A percentile compares a stretch with the other conserved stretches of the same genome.
Evolutionary conservation across 2,329 filamentous ascomycete species (phyloP).

Genomic region (Cytospora leucostoma): DNA sequence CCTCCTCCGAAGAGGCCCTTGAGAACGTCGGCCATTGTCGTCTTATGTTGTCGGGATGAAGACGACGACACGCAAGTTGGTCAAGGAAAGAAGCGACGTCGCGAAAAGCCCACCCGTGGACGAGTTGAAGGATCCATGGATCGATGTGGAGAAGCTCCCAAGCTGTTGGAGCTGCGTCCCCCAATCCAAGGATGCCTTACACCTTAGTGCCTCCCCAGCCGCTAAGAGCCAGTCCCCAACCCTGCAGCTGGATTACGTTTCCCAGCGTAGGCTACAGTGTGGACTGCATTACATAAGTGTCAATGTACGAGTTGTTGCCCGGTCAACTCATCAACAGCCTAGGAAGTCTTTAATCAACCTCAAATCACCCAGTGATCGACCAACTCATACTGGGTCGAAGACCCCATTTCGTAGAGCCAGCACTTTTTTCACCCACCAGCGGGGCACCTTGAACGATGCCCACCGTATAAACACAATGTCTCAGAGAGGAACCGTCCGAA

Average conservation of each 20-base stretch:
- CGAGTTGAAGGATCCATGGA: constrained; percentile 2
- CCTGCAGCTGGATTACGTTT: background rate
- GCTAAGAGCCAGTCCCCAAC: too few relatives aligned
- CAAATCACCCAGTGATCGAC: background rate
- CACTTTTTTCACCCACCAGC: background rate
- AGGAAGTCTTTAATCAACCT: background rate
- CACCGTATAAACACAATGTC: constrained; percentile 25
- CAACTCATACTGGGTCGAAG: background rate
- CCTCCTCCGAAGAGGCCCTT: constrained; percentile 69
- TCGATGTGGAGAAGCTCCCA: constrained; percentile 10
- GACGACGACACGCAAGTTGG: constrained; percentile 18
- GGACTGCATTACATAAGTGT: constrained; percentile 7
- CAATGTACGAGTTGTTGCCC: background rate
- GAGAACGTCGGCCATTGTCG: constrained; percentile 58
- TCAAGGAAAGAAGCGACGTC: constrained; percentile 14
- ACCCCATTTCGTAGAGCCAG: background rate
- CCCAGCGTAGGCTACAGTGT: background rate
- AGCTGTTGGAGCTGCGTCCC: background rate
- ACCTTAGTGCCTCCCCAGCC: background rate
- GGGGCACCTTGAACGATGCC: constrained; percentile 12
- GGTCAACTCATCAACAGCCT: background rate
- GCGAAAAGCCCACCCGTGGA: constrained; percentile 25
- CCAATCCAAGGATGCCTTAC: constrained; percentile 1
- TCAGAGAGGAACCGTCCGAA: constrained; percentile 27
- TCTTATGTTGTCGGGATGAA: constrained; percentile 15